phyloP scores from a whole-genome alignment of 106 monocot genomes.

The Platanthera zijinensis region DNA sequence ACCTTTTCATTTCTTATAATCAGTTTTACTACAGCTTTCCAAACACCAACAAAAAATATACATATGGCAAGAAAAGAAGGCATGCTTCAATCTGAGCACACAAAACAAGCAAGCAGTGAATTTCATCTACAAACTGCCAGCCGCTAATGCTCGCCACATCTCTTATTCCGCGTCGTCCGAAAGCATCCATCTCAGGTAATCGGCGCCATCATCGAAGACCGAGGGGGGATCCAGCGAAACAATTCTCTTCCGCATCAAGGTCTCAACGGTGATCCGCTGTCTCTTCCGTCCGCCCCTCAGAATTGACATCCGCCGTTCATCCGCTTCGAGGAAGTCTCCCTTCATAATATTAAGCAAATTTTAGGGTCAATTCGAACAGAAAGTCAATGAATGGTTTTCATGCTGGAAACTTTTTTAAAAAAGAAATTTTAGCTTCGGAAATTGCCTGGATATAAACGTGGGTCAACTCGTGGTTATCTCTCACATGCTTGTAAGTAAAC shows the following conservation, averaged over 20 bases:
- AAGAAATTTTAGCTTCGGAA: background rate
- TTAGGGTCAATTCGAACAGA: too few species aligned
- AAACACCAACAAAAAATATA: too few species aligned
- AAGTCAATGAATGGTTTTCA: background rate
- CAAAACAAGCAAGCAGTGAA: too few species aligned
- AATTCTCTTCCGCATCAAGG: constrained; percentile 61
- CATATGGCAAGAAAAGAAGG: too few species aligned
- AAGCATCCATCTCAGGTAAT: constrained; percentile 74
- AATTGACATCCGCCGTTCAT: constrained; percentile 37
- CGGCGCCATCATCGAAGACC: constrained; percentile 28
- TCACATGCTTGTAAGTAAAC: constrained; percentile 80
- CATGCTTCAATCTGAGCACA: too few species aligned
- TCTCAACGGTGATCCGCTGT: constrained; percentile 32
- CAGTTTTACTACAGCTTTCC: too few species aligned
- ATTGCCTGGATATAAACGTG: constrained; percentile 56
- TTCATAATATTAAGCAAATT: constrained; percentile 3
- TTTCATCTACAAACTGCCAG: too few species aligned
- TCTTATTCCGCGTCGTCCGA: constrained; percentile 6
- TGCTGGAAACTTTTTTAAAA: background rate
- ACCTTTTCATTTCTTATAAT: too few species aligned
- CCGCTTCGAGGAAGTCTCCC: constrained; percentile 77
- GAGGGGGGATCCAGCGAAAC: constrained; percentile 21
- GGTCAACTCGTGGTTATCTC: constrained; percentile 73
- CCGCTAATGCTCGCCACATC: too few species aligned
- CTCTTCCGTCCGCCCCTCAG: constrained; percentile 68